These are phyloP conservation scores for Colletotrichum kahawae DNA, from an alignment of 2,329 filamentous ascomycete genomes.

Conservation along the genomic window DNA sequence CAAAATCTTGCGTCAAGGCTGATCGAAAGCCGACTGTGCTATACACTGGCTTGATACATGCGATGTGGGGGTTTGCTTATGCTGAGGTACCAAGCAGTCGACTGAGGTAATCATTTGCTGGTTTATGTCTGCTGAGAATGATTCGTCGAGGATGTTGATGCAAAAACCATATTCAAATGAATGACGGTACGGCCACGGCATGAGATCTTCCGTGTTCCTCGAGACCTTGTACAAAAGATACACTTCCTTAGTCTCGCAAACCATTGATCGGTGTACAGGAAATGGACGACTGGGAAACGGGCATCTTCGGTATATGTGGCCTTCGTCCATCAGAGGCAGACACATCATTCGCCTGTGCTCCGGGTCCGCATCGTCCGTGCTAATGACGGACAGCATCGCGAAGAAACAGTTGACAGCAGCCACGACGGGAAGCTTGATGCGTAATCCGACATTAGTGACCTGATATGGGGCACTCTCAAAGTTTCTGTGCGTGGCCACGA, in stretches of 20 bases:
- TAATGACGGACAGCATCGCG: conserved; percentile 12
- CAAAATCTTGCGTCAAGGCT: not conserved
- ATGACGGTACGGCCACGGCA: conserved; percentile 3
- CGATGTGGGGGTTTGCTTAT: conserved; percentile 9
- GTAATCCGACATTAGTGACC: conserved; percentile 9
- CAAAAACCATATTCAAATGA: conserved; percentile 8
- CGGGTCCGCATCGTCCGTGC: conserved; percentile 9
- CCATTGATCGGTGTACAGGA: not conserved
- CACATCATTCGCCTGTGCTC: conserved; percentile 8
- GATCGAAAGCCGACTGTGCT: conserved; percentile 11
- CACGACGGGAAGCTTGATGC: conserved; percentile 4
- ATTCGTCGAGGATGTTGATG: not conserved
- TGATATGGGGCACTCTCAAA: not conserved
- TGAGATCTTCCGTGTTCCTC: not conserved
- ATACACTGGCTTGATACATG: conserved; percentile 2
- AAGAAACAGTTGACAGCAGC: conserved; percentile 6
- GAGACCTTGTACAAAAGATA: not conserved
- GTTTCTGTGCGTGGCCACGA: not conserved
- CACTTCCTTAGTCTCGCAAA: not conserved
- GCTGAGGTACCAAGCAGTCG: conserved; percentile 14
- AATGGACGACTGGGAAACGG: conserved; percentile 1
- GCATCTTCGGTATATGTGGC: not conserved
- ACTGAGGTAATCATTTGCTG: not conserved
- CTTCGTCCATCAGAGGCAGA: conserved; percentile 8
- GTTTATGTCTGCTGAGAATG: not conserved